A percentile compares a stretch with the other conserved stretches of the same genome.
phyloP scores from a whole-genome alignment of 805 yeast species.

The Middelhovenomyces tepae region DNA sequence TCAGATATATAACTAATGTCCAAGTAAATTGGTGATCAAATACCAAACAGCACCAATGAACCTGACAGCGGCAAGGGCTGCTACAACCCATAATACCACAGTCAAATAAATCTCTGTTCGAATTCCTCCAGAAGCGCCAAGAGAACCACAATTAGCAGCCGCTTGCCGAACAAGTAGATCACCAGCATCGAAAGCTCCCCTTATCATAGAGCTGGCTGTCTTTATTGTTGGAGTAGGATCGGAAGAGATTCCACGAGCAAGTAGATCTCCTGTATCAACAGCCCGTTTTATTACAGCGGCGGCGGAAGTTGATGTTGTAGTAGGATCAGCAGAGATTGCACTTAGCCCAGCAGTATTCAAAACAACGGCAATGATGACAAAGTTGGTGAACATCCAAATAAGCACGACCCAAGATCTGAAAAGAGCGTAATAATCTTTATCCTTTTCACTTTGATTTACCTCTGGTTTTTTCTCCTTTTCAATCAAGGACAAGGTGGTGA shows the following conservation, averaged over 20 bases:
- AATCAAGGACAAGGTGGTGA: conserved; percentile 42
- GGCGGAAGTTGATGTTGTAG: conserved; percentile 16
- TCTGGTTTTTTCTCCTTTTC: conserved; percentile 26
- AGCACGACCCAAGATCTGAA: conserved; percentile 84
- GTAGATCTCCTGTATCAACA: conserved; percentile 22
- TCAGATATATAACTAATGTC: no score
- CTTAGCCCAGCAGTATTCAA: conserved; percentile 74
- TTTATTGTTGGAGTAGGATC: no score
- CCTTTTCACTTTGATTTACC: conserved; percentile 40
- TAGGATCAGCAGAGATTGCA: conserved; percentile 25
- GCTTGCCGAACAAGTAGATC: conserved; percentile 4
- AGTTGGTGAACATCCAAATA: conserved; percentile 82
- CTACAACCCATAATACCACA: conserved; percentile 87
- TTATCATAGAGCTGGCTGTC: no score
- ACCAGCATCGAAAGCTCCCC: conserved; percentile 30
- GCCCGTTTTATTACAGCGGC: neutral
- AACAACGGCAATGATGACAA: conserved; percentile 72
- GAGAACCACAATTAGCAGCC: conserved; percentile 10
- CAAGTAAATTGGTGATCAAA: conserved; percentile 32
- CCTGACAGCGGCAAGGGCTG: conserved; percentile 77
- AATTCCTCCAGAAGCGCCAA: conserved; percentile 13
- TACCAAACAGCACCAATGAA: conserved; percentile 66
- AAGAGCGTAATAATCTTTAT: conserved; percentile 80
- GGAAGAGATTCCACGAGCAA: no score
- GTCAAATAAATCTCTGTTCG: conserved; percentile 51